Evolutionary conservation across 345 rosid genomes (phyloP).

Genomic region (Anacardium occidentale): DNA sequence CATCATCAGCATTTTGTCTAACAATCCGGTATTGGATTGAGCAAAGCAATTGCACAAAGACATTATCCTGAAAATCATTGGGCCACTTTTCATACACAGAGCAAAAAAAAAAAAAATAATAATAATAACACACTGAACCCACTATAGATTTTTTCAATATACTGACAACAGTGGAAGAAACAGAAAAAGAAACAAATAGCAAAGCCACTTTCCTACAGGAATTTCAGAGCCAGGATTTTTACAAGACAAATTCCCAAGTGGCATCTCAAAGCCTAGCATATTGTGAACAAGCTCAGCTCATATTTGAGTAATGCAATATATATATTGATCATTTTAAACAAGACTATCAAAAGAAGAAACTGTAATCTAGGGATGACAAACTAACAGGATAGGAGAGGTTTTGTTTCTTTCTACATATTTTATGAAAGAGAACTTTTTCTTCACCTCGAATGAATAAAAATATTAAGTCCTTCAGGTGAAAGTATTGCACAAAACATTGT

Average conservation of each 20-base stretch:
- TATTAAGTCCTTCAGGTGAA: background rate
- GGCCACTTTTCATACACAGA: background rate
- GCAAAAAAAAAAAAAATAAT: too few species aligned
- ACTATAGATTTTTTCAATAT: background rate
- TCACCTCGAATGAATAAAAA: too few species aligned
- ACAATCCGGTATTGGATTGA: conserved; percentile 89
- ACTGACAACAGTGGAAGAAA: background rate
- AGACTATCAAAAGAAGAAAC: background rate
- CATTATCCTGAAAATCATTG: conserved; percentile 65
- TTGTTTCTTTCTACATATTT: background rate
- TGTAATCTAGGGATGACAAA: background rate
- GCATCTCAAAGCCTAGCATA: background rate
- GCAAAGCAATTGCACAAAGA: conserved; percentile 90
- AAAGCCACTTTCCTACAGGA: background rate
- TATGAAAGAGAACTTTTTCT: too few species aligned
- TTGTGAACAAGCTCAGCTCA: background rate
- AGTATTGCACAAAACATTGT: background rate
- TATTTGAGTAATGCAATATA: too few species aligned
- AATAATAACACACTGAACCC: too few species aligned
- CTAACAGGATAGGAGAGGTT: background rate
- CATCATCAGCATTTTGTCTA: conserved; percentile 82
- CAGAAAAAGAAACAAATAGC: background rate
- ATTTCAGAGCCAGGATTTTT: background rate
- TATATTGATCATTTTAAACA: background rate
- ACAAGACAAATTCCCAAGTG: background rate